Conservation (phyloP, 129 eudicot species). For the Saposhnikovia divaricata region DNA sequence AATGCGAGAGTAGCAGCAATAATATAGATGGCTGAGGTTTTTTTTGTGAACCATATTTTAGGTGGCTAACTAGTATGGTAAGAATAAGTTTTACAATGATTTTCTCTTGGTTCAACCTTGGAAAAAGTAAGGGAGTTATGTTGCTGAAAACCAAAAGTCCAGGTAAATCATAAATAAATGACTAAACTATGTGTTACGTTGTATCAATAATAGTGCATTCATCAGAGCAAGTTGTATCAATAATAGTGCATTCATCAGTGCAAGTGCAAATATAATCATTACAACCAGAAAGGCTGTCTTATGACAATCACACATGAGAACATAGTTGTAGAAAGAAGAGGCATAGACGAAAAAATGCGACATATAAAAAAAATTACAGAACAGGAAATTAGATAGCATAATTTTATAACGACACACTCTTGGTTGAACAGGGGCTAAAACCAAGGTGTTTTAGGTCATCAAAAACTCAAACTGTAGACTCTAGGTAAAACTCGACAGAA, state of each 20-base stretch:
- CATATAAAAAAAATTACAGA: too few species aligned
- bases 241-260: neutral
- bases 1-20: neutral
- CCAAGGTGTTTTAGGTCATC: too few species aligned
- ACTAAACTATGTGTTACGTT: neutral
- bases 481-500: neutral
- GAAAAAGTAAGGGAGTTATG: neutral
- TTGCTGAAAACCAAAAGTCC: neutral
- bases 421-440: too few species aligned
- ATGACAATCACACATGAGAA: neutral
- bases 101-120: neutral
- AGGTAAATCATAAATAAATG: neutral
- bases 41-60: neutral
- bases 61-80: neutral
- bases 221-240: neutral
- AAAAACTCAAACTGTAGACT: too few species aligned
- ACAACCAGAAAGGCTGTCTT: neutral
- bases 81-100: neutral
- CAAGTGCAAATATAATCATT: neutral
- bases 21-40: neutral
- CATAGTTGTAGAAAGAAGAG: neutral
- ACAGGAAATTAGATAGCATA: neutral
- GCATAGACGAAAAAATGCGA: neutral
- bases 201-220: neutral
- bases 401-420: too few species aligned